phyloP scores from a whole-genome alignment of 768 basidiomycete genomes.

The Hygrocybe punicea region DNA sequence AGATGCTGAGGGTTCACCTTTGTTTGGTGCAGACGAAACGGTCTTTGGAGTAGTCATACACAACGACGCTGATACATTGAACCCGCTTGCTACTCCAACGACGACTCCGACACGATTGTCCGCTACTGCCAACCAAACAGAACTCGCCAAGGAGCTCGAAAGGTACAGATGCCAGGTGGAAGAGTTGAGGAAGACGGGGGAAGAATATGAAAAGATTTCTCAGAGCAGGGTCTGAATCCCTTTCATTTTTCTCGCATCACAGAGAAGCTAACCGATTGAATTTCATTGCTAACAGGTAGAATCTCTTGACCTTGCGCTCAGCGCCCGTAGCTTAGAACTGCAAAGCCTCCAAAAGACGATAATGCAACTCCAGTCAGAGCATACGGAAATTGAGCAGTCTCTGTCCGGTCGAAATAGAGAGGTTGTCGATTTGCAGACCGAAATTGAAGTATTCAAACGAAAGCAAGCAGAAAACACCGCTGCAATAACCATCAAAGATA shows the following conservation, averaged over 20 bases:
- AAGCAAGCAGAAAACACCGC: neutral
- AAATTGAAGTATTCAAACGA: neutral
- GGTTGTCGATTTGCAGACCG: neutral
- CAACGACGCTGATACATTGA: too few species aligned
- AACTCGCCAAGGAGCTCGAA: constrained; percentile 4
- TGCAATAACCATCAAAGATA: neutral
- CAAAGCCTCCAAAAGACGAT: neutral
- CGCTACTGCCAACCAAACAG: neutral
- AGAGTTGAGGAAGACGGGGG: constrained; percentile 1
- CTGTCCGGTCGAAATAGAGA: neutral
- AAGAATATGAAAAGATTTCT: constrained; percentile 5
- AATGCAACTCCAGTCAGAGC: neutral
- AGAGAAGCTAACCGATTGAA: too few species aligned
- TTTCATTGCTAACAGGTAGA: neutral
- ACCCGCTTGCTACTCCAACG: neutral
- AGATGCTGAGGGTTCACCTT: constrained; percentile 14
- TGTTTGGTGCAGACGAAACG: too few species aligned
- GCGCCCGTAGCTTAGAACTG: neutral
- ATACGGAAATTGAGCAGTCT: neutral
- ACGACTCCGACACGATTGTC: neutral
- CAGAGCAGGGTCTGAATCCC: constrained; percentile 1
- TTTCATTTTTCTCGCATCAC: neutral
- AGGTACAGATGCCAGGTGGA: constrained; percentile 8
- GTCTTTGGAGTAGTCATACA: too few species aligned
- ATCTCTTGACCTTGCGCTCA: neutral